Evolutionary conservation across 345 rosid genomes (phyloP), one percentile per base, ranked within the genome.

Genomic region (Kernera saxatilis): DNA sequence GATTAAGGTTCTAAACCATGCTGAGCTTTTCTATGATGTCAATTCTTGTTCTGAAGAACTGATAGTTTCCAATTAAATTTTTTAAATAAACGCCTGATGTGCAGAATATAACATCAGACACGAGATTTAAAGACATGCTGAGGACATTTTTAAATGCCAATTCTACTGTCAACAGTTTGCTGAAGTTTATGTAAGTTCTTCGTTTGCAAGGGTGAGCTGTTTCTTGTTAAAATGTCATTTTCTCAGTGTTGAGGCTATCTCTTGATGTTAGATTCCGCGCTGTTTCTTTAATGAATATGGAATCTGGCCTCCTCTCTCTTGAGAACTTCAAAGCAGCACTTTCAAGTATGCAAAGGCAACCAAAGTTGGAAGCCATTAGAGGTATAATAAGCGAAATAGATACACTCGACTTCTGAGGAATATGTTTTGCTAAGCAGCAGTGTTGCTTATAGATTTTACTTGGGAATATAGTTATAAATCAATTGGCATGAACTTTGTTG

Each of bases 241-340:
- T 74, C n/a, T 33, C 40, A 27, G 43, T 63, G 57, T 60, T 75
- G 64, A 68, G 46, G 46, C 36, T 51, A n/a, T 62, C 29, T 61
- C 23, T 32, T 73, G 71, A 76, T 76, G 51, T 80, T 78, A 93
- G 97, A 70, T 93, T 86, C 84, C 73, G 69, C 29, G 89, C 89
- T 52, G 85, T 88, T 73, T 89, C 96, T 45, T 55, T 58, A 53
- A 82, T 91, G 85, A 87, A 87, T 60, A 2, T 81, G 84, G 84
- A 84, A 68, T 77, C 74, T 50, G 93, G 91, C 61, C 78, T 86
- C 79, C 81, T 86, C 32, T 84, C 96, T 22, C 76, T 91, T 41
- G 94, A 87, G 78, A 91, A 87, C 77, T 87, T 91, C 78, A 89
- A 83, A 80, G 64, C 77, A 76, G 96, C 96, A 76, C 81, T 85